A percentile compares a stretch with the other conserved stretches of the same genome.
phyloP scores from a whole-genome alignment of 148 eudicot genomes.

The Vaccinium myrtillus region DNA sequence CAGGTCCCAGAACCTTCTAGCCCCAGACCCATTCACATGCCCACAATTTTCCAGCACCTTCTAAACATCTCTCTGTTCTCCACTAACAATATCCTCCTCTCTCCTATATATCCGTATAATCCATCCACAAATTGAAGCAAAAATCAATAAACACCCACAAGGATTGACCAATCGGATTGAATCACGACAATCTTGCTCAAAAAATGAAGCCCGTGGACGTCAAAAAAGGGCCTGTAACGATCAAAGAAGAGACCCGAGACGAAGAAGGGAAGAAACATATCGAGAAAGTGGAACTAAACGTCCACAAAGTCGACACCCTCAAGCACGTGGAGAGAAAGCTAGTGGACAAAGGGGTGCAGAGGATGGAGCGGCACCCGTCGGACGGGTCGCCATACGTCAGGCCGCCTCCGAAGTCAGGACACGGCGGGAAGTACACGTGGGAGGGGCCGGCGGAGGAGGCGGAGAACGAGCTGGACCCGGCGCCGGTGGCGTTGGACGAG shows the following conservation, averaged over 20 bases:
- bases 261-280: conserved; percentile 51
- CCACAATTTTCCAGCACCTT: neutral
- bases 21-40: neutral
- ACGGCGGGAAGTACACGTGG: conserved; percentile 95
- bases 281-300: conserved; percentile 34
- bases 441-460: conserved; percentile 56
- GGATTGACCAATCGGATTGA: neutral
- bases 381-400: conserved; percentile 43
- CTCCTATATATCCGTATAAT: too few species aligned
- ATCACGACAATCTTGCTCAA: neutral
- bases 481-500: conserved; percentile 51
- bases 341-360: conserved; percentile 56
- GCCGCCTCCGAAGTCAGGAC: conserved; percentile 65
- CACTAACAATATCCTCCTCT: too few species aligned
- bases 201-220: conserved; percentile 27
- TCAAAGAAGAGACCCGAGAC: conserved; percentile 40
- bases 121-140: too few species aligned
- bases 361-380: conserved; percentile 60
- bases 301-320: conserved; percentile 41
- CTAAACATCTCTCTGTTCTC: neutral
- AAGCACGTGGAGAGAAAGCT: conserved; percentile 58
- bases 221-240: neutral
- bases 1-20: conserved; percentile 1
- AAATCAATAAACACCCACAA: too few species aligned
- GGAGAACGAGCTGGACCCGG: conserved; percentile 42